Evolutionary conservation across 169 alveolate genomes (phyloP), one percentile per base, ranked within the genome.

Genomic region (Eimeria brunetti): DNA sequence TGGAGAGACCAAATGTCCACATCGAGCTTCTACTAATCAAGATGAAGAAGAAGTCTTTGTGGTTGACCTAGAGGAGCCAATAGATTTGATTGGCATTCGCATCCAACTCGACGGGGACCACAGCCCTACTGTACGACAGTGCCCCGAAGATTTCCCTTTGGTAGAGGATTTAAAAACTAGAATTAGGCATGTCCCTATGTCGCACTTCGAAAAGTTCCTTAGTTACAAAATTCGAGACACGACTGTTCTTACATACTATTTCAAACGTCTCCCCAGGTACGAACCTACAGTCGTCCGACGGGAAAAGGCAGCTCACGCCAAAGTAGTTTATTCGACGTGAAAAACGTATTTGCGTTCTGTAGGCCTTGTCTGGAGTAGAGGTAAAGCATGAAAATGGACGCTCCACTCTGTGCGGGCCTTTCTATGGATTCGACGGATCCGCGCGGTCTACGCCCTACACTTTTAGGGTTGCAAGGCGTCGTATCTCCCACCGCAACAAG

Each of bases 1-100:
- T 30, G 51, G 46, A 33, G 22, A 33, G n/a, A 22, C n/a, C 46
- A 49, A 0, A 27, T 36, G 93, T 67, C 67, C 9, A 1, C 30
- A 41, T 14, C 80, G 53, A 41, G 71, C 46, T 33, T 60, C 44
- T 36, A 51, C 46, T 38, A 75, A 22, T 12, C 49, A 60, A 27
- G 51, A 38, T 0, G 53, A 86, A 11, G 93, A 86, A 33, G 83
- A 86, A 20, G 6, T 86, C 20, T 60, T 86, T 64, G 80, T 86
- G 30, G 36, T 86, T 38, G 84, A 86, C n/a, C 62, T 86, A 12
- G 83, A 3, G 0, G 49, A 60, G 62, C 93, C 93, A 27, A 86
- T 24, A 20, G 93, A 86, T 33, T 60, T 86, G 44, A n/a, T 38
- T 33, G 71, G 53, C 81, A 64, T 86, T 86, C 62, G n/a, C 93